Percentiles rank a stretch among this genome's conserved stretches.
phyloP scores from a whole-genome alignment of 176 grass and related monocot species.

The Eremochloa ophiuroides region DNA sequence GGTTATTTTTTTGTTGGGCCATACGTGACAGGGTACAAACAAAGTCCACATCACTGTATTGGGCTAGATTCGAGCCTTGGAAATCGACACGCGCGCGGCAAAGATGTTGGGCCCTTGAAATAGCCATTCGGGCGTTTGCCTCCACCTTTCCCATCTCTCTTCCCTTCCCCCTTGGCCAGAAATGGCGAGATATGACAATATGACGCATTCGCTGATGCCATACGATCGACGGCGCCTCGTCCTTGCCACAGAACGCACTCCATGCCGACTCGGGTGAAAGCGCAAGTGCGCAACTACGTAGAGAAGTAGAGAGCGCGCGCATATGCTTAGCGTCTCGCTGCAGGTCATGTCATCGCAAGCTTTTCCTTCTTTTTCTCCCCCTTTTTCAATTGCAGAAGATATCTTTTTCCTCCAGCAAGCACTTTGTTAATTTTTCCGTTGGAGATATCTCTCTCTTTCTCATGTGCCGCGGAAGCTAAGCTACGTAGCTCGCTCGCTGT shows the following conservation, averaged over 20 bases:
- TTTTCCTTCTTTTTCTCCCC: background rate
- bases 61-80: background rate
- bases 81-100: background rate
- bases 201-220: slow-evolving; percentile 54
- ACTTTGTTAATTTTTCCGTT: slow-evolving; percentile 9
- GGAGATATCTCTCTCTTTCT: slow-evolving; percentile 11
- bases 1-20: background rate
- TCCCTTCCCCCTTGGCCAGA: background rate
- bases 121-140: background rate
- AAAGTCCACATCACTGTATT: background rate
- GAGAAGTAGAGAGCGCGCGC: background rate
- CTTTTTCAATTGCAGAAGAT: slow-evolving; percentile 10
- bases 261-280: background rate
- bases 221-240: background rate
- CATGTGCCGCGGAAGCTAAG: background rate
- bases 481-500: too few species aligned
- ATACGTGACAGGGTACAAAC: background rate
- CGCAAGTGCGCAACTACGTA: slow-evolving; percentile 1
- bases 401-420: background rate
- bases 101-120: background rate
- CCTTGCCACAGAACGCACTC: background rate
- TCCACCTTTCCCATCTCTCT: background rate
- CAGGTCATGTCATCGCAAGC: slow-evolving; percentile 27
- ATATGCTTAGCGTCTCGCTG: background rate
- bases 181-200: slow-evolving; percentile 1